A percentile compares a stretch with the other conserved stretches of the same genome.
Evolutionary conservation across 2,329 filamentous ascomycete species (phyloP).

Genomic region (Pseudogymnoascus sp.): DNA sequence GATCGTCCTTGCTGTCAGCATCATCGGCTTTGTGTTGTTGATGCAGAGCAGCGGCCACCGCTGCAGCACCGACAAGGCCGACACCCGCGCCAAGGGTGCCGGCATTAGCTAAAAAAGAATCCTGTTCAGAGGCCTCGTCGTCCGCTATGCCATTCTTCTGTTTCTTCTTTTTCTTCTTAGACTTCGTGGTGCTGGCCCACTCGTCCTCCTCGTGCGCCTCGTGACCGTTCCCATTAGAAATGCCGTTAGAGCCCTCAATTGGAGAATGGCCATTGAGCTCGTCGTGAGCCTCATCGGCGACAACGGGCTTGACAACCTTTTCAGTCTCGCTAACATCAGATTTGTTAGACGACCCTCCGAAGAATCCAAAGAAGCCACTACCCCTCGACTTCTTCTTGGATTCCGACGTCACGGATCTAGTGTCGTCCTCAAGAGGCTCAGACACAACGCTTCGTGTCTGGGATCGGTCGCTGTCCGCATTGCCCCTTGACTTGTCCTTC

Average conservation of each 20-base stretch:
- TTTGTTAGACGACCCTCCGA: constrained; percentile 33
- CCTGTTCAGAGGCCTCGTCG: constrained; percentile 27
- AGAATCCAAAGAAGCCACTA: constrained; percentile 37
- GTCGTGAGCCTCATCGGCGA: neutral
- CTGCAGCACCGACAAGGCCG: constrained; percentile 48
- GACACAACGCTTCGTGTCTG: neutral
- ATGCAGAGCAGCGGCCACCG: constrained; percentile 29
- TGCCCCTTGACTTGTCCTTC: constrained; percentile 17
- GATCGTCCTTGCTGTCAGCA: constrained; percentile 20
- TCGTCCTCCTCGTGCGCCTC: constrained; percentile 18
- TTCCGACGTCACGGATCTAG: constrained; percentile 39
- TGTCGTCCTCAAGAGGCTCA: constrained; percentile 24
- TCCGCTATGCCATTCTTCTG: constrained; percentile 22
- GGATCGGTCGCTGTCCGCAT: constrained; percentile 26
- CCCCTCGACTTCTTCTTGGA: constrained; percentile 30
- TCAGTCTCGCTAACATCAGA: constrained; percentile 17
- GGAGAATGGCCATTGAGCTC: neutral
- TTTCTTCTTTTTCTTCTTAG: constrained; percentile 18
- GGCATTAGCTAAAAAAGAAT: constrained; percentile 67
- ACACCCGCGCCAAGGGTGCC: constrained; percentile 61
- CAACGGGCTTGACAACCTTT: neutral
- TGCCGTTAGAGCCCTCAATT: constrained; percentile 8
- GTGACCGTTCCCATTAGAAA: constrained; percentile 23
- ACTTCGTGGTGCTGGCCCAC: constrained; percentile 2
- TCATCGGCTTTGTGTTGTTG: constrained; percentile 27